phyloP scores from a whole-genome alignment of 2,329 filamentous ascomycete species.

The Calonectria fujianensis region DNA sequence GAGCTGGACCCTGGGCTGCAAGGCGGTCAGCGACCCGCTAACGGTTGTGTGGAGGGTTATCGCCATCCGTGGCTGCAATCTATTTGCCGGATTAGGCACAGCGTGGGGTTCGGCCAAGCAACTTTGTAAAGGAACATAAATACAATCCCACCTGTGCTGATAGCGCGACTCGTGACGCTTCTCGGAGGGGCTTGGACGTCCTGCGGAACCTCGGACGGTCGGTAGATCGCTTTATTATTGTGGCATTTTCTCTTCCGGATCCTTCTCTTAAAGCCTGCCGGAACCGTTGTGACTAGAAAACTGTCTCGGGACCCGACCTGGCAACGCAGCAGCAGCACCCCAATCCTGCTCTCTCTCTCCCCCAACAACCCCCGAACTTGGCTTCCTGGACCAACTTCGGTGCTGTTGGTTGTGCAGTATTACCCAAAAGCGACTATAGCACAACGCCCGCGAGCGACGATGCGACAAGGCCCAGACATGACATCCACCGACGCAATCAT shows the following conservation, averaged over 20 bases:
- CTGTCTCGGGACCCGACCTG: not conserved
- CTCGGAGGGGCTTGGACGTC: not conserved
- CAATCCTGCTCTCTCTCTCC: not conserved
- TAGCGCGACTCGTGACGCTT: slow-evolving; percentile 30
- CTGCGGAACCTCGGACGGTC: slow-evolving; percentile 16
- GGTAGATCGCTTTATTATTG: slow-evolving; percentile 1
- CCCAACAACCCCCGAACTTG: not conserved
- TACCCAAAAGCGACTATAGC: not conserved
- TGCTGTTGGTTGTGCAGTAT: not conserved
- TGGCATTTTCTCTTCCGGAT: not conserved
- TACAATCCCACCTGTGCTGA: slow-evolving; percentile 31
- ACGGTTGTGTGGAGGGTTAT: slow-evolving; percentile 24
- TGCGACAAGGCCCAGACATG: slow-evolving; percentile 41
- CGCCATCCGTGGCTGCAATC: slow-evolving; percentile 20
- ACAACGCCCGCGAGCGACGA: slow-evolving; percentile 16
- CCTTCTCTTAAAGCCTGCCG: not conserved
- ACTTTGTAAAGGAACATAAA: slow-evolving; percentile 11
- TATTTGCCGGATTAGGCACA: slow-evolving; percentile 34
- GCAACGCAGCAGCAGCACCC: slow-evolving; percentile 2
- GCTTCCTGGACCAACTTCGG: not conserved
- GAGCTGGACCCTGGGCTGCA: slow-evolving; percentile 3
- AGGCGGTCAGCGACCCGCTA: slow-evolving; percentile 9
- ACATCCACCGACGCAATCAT: slow-evolving; percentile 37
- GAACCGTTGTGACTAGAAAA: slow-evolving; percentile 14
- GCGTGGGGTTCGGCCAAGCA: slow-evolving; percentile 16